Evolutionary conservation across 139 green algal genomes (phyloP), one percentile per base, ranked within the genome.

Genomic region (Coccomyxa sp.): DNA sequence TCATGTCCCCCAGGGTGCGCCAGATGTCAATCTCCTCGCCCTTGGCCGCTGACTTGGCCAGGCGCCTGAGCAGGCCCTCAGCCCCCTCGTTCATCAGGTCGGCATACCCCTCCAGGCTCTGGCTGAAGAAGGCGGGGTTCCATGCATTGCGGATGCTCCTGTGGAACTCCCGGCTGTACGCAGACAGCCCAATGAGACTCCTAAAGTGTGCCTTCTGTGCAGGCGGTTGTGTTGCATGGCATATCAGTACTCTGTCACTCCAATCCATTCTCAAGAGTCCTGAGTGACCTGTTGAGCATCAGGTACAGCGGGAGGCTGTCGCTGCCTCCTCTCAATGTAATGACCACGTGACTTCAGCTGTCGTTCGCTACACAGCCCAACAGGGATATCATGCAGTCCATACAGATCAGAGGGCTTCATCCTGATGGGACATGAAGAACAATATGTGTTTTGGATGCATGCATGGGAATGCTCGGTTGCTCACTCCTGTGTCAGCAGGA

Each of bases 1-100:
- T 55, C 35, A 75, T 35, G 70, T 39, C 39, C 10, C 70, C 70
- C n/a, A 75, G 40, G 36, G 54, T 39, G 37, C 70, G 70, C 70
- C 70, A 75, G 31, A 75, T 75, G 36, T 75, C 37, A 8, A 55
- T 36, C 37, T 39, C 12, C 36, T 75, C 14, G 35, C 37, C 37
- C 16, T n/a, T 38, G 36, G 9, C 40, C 5, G 70, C 70, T n/a
- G 39, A 35, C 36, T 55, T 75, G 70, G 12, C 70, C 2, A 75
- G 70, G 18, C 39, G 16, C 36, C 54, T 55, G 10, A 75, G 29
- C 70, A 75, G 70, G 29, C 70, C 36, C 1, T 75, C 70, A 7
- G 70, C 70, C 14, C 36, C n/a, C 6, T 27, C 70, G 35, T 55
- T 75, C 70, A 75, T 75, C 14, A 75, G 29, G 5, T 37, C 22